Conservation (phyloP, 495 filamentous ascomycete genomes). For the Aspergillus sclerotioniger region DNA sequence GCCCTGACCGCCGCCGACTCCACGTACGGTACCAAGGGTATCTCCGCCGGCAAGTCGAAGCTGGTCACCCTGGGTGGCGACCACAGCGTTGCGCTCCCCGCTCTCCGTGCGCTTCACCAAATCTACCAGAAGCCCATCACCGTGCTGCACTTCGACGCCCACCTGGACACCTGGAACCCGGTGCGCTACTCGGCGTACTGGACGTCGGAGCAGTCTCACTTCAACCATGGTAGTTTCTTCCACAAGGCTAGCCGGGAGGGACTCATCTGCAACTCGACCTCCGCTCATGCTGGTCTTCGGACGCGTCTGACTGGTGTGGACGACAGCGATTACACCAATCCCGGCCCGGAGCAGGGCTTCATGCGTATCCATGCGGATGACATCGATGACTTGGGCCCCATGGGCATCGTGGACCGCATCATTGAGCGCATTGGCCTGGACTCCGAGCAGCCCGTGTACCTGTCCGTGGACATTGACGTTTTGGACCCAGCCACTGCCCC, state of each 20-base stretch:
- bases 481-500: constrained; percentile 70
- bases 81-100: constrained; percentile 74
- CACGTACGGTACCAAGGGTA: constrained; percentile 40
- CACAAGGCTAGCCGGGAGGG: constrained; percentile 76
- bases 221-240: constrained; percentile 86
- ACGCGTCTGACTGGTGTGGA: constrained; percentile 67
- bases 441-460: constrained; percentile 63
- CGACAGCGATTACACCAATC: constrained; percentile 61
- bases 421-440: constrained; percentile 60
- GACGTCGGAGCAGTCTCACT: constrained; percentile 64
- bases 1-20: constrained; percentile 33
- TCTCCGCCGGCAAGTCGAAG: constrained; percentile 53
- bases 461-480: constrained; percentile 76
- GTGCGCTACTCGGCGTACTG: constrained; percentile 73
- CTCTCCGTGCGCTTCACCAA: constrained; percentile 67
- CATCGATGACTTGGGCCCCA: constrained; percentile 63
- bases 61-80: constrained; percentile 80
- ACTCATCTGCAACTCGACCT: constrained; percentile 63
- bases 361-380: constrained; percentile 64
- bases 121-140: constrained; percentile 69
- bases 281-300: constrained; percentile 74
- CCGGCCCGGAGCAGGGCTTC: constrained; percentile 60
- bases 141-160: constrained; percentile 82
- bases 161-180: constrained; percentile 83
- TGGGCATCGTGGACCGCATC: constrained; percentile 58